Percentiles rank a stretch among this genome's conserved stretches.
These are phyloP conservation scores for Trichoderma harzianum DNA, from an alignment of 2,329 filamentous ascomycete genomes.

Conservation along the genomic window DNA sequence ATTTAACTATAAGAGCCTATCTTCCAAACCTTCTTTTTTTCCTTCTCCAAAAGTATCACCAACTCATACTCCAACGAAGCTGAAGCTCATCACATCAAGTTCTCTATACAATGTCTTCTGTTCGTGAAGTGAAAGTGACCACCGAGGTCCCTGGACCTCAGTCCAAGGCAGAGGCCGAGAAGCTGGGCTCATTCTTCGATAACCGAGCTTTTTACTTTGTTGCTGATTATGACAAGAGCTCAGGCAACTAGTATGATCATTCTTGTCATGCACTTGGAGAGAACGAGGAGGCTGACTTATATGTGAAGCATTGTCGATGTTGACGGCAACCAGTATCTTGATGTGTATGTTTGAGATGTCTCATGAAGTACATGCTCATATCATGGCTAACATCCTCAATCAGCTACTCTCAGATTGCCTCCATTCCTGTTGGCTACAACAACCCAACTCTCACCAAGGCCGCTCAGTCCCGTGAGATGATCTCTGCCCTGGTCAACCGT, in stretches of 20 bases:
- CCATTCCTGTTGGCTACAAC: constrained; percentile 80
- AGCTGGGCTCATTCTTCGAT: constrained; percentile 49
- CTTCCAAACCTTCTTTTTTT: not conserved
- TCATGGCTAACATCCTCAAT: not conserved
- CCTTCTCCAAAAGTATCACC: not conserved
- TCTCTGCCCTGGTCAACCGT: constrained; percentile 70
- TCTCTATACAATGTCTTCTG: constrained; percentile 29
- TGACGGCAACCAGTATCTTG: constrained; percentile 48
- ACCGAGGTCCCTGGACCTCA: constrained; percentile 40
- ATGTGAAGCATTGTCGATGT: constrained; percentile 42
- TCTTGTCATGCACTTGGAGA: not conserved
- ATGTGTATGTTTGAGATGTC: constrained; percentile 39
- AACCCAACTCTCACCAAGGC: constrained; percentile 65
- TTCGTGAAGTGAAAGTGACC: constrained; percentile 33
- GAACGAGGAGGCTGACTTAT: not conserved
- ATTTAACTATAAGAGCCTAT: constrained; percentile 22
- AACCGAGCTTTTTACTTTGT: constrained; percentile 51
- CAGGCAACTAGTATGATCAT: constrained; percentile 44
- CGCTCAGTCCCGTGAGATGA: constrained; percentile 68
- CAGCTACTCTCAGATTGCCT: constrained; percentile 77
- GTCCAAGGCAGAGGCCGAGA: constrained; percentile 38
- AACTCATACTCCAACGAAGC: not conserved
- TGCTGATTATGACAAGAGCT: constrained; percentile 50
- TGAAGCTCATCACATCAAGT: not conserved
- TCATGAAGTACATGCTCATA: not conserved